A percentile compares a stretch with the other conserved stretches of the same genome.
These are phyloP conservation scores for Phtheirospermum japonicum DNA, from an alignment of 257 asterid genomes.

Conservation along the genomic window DNA sequence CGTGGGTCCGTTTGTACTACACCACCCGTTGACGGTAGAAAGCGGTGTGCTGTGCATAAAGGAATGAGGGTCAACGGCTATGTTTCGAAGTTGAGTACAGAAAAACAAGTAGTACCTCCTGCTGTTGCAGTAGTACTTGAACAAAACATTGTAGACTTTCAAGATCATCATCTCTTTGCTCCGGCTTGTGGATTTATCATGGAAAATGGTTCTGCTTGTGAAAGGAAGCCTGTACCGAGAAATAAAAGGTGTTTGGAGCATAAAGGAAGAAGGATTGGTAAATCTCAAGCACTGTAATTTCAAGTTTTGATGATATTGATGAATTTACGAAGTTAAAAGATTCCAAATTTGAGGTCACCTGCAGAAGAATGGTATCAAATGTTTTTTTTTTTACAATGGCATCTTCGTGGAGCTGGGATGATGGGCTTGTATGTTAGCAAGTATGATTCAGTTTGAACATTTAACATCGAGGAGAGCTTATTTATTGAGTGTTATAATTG, in stretches of 20 bases:
- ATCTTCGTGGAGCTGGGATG: neutral
- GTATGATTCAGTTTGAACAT: neutral
- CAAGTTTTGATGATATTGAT: too few species aligned
- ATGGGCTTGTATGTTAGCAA: neutral
- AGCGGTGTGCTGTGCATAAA: conserved; percentile 79
- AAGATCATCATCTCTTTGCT: conserved; percentile 14
- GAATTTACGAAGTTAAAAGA: too few species aligned
- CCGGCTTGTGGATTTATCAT: conserved; percentile 36
- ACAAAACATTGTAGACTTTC: conserved; percentile 4
- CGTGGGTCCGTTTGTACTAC: conserved; percentile 60
- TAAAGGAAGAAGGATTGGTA: conserved; percentile 40
- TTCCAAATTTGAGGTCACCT: too few species aligned
- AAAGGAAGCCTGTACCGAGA: conserved; percentile 30
- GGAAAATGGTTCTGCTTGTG: conserved; percentile 39
- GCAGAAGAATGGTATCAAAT: too few species aligned
- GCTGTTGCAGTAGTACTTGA: conserved; percentile 7
- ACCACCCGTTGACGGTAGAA: conserved; percentile 65
- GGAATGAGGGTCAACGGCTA: conserved; percentile 74
- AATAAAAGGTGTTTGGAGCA: conserved; percentile 49
- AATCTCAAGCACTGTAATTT: neutral
- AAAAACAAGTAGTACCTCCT: conserved; percentile 11
- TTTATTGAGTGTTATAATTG: too few species aligned
- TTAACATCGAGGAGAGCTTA: too few species aligned
- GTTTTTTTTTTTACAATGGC: too few species aligned
- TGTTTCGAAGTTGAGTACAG: conserved; percentile 29